Conservation (phyloP, 768 basidiomycete genomes). For the Pisolithus tinctorius region DNA sequence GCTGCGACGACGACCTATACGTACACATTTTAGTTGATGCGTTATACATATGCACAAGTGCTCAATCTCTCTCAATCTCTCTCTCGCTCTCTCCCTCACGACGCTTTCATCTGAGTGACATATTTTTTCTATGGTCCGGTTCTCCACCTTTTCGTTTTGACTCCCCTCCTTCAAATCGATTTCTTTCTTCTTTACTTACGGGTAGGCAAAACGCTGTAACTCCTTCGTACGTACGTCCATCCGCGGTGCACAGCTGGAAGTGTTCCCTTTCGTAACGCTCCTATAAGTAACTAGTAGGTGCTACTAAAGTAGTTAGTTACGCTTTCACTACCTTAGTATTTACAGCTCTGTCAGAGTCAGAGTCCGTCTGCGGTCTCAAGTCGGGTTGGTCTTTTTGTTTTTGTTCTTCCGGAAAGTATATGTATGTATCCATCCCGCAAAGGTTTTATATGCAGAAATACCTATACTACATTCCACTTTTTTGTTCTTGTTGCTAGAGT, state of each 20-base stretch:
- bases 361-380: no score
- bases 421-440: not conserved
- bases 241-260: no score
- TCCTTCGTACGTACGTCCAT: no score
- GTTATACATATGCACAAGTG: no score
- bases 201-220: no score
- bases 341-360: no score
- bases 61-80: no score
- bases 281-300: no score
- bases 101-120: not conserved
- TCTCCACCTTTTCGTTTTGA: not conserved
- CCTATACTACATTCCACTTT: not conserved
- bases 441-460: not conserved
- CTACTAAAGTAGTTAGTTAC: no score
- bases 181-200: not conserved
- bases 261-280: no score
- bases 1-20: not conserved
- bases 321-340: no score
- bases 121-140: not conserved
- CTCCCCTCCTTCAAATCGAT: no score
- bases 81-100: not conserved
- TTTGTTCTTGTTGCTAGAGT: not conserved
- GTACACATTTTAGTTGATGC: not conserved
- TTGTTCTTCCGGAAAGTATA: not conserved
- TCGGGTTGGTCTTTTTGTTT: not conserved